A percentile compares a stretch with the other conserved stretches of the same genome.
Evolutionary conservation across 2,329 filamentous ascomycete genomes (phyloP).

Genomic region (Ceratocystis cubensis): DNA sequence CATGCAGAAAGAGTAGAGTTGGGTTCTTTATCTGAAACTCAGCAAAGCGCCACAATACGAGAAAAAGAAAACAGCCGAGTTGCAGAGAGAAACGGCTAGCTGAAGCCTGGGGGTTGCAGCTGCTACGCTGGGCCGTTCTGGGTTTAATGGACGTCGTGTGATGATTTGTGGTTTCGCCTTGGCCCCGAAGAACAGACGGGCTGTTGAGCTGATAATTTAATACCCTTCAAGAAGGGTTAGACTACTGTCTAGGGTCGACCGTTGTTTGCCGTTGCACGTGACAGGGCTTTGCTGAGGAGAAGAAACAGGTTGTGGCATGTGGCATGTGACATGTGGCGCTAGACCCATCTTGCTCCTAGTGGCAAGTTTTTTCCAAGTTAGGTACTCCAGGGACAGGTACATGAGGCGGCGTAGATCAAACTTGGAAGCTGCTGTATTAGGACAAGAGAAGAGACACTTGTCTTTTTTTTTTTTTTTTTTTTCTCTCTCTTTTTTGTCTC

Average conservation of each 20-base stretch:
- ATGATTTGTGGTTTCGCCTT: too few species aligned
- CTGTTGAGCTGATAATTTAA: not conserved
- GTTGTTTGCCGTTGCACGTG: not conserved
- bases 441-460: not conserved
- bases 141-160: too few species aligned
- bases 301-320: not conserved
- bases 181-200: too few species aligned
- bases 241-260: not conserved
- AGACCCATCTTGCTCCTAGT: not conserved
- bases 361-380: not conserved
- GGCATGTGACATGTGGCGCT: slow-evolving; percentile 2
- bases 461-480: too few species aligned
- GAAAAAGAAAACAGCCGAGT: not conserved
- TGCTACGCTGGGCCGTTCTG: not conserved
- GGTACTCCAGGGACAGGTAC: not conserved
- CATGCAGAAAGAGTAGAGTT: not conserved
- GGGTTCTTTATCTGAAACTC: slow-evolving; percentile 2
- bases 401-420: not conserved
- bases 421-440: not conserved
- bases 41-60: slow-evolving; percentile 2
- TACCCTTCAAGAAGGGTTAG: not conserved
- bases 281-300: not conserved
- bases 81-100: not conserved
- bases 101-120: not conserved
- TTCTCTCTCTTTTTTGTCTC: too few species aligned